Base-by-base conservation (phyloP, 495 filamentous ascomycete genomes). In the Hypoxylon subgilvum region DNA sequence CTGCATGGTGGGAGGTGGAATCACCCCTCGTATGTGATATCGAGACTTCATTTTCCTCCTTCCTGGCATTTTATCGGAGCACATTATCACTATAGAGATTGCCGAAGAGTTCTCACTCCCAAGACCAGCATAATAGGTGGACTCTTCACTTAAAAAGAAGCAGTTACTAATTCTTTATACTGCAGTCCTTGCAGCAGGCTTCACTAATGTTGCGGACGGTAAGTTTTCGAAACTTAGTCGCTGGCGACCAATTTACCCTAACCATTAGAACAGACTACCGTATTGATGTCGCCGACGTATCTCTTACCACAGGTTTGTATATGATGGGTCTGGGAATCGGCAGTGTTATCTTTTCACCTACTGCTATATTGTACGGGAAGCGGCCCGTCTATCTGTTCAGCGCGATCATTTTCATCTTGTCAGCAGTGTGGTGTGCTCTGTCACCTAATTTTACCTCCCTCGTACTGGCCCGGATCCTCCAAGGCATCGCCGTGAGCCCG, bases 271-370 rank as follows among this genome's bases (percentile, higher is more conserved):
- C 12, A 69, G 76, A 78, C 21, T 96, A 89, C 65, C 57, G 80
- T 52, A 86, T 96, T 10, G 79, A 83, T 4, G 85, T 88, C 10
- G 80, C 90, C 22, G 70, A 82, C 56, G 92, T 97, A 27, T 88
- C 94, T 1, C 84, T 94, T 35, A 97, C 94, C 1, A 96, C 94
- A 1, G 94, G 94, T 0, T 73, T 98, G 10, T 97, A 91, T 70
- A 98, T 98, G 94, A 78, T 96, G 83, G 94, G 94, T 1, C 77
- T 97, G 17, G 94, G 93, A 1, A 52, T 97, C 1, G 93, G 93
- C 4, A 91, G 85, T 14, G 83, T 96, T 9, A 65, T 97, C 38
- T 85, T 88, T 65, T 93, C 89, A 2, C 94, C 94, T 3, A 96
- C 94, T 0, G 94, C 94, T 7, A 96, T 97, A 54, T 69, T 97